Percentiles rank a stretch among this genome's conserved stretches.
These are phyloP conservation scores for Cicer pinnatifidum DNA, from an alignment of 306 rosid species.

Conservation along the genomic window DNA sequence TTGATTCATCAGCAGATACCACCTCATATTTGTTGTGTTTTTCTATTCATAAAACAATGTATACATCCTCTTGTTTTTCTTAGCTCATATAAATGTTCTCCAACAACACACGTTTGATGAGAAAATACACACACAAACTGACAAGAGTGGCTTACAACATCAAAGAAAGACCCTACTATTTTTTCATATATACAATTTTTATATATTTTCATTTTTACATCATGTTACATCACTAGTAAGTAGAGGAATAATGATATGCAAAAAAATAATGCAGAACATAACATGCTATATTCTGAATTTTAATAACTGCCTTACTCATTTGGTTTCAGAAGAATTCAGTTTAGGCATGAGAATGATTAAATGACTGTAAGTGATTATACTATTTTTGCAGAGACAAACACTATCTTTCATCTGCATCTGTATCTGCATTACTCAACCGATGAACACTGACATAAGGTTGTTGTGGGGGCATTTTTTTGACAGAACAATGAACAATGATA, in stretches of 20 bases:
- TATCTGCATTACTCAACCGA: constrained; percentile 40
- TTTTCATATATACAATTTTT: neutral
- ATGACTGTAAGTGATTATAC: neutral
- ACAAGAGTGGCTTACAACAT: too few relatives aligned
- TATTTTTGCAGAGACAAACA: constrained; percentile 28
- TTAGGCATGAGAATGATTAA: neutral
- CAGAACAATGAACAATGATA: constrained; percentile 11
- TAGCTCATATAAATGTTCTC: neutral
- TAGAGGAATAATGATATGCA: neutral
- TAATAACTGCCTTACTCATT: constrained; percentile 22
- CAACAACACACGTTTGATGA: too few relatives aligned
- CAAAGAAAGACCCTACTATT: neutral
- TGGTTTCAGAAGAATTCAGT: constrained; percentile 7
- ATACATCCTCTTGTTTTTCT: neutral
- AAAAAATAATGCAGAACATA: neutral
- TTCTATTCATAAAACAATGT: too few relatives aligned
- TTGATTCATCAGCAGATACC: too few relatives aligned
- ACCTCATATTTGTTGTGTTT: too few relatives aligned
- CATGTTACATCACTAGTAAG: constrained; percentile 19
- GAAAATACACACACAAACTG: too few relatives aligned
- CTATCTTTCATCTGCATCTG: constrained; percentile 36
- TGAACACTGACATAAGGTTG: constrained; percentile 26
- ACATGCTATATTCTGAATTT: constrained; percentile 23
- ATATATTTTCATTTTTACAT: neutral
- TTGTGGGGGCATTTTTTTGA: constrained; percentile 12